A percentile compares a stretch with the other conserved stretches of the same genome.
phyloP scores from a whole-genome alignment of 495 filamentous ascomycete species.

The Acidomyces sp. region DNA sequence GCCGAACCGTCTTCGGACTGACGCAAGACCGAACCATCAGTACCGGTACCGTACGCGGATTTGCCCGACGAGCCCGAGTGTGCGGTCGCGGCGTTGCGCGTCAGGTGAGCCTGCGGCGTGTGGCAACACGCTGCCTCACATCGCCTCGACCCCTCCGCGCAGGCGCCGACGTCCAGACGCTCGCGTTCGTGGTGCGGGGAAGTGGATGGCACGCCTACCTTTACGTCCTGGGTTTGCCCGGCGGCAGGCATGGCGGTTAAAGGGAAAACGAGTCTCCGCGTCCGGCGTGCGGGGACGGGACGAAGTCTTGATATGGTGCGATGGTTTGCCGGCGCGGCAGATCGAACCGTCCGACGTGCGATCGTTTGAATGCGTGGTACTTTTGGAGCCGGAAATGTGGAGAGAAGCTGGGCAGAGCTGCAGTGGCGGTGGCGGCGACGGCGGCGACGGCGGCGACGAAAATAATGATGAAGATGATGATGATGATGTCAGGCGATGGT shows the following conservation, averaged over 20 bases:
- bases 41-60: constrained; percentile 8
- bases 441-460: no score
- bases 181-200: not conserved
- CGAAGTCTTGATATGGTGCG: no score
- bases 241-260: not conserved
- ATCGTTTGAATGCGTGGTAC: no score
- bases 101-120: constrained; percentile 6
- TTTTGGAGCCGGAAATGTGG: no score
- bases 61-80: constrained; percentile 3
- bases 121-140: constrained; percentile 1
- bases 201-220: constrained; percentile 1
- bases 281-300: no score
- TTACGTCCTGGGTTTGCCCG: constrained; percentile 3
- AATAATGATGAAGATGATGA: no score
- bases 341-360: no score
- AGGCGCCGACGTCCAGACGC: not conserved
- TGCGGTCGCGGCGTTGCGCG: constrained; percentile 4
- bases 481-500: no score
- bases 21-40: constrained; percentile 11
- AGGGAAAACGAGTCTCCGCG: no score
- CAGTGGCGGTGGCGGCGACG: no score
- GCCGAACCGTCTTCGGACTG: constrained; percentile 36
- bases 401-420: no score
- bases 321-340: no score
- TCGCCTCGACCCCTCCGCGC: not conserved